A percentile compares a stretch with the other conserved stretches of the same genome.
These are phyloP conservation scores for Penicillium paneum DNA, from an alignment of 2,329 filamentous ascomycete genomes.

Conservation along the genomic window DNA sequence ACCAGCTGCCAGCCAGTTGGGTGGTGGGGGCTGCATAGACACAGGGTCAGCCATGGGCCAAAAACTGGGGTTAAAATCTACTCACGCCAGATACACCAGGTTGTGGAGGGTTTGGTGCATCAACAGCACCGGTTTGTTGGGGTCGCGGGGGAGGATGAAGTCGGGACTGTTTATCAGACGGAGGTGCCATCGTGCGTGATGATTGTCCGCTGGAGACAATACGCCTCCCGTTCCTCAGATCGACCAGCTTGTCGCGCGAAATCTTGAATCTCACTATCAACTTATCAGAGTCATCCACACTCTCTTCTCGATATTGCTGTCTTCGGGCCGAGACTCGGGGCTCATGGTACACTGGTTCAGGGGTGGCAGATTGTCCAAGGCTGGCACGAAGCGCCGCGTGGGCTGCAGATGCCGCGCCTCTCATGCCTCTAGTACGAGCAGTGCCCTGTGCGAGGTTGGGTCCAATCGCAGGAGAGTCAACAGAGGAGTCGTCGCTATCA, in stretches of 20 bases:
- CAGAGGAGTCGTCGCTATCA: constrained; percentile 82
- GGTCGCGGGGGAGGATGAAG: constrained; percentile 27
- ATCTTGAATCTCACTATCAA: constrained; percentile 74
- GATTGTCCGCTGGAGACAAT: constrained; percentile 50
- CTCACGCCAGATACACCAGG: constrained; percentile 45
- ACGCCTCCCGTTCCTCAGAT: constrained; percentile 20
- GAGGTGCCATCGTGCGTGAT: constrained; percentile 52
- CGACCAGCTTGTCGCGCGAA: constrained; percentile 61
- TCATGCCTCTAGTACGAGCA: constrained; percentile 80
- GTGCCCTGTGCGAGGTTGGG: constrained; percentile 67
- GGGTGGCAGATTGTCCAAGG: constrained; percentile 79
- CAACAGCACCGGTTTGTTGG: constrained; percentile 46
- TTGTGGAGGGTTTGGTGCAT: constrained; percentile 44
- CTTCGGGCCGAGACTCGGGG: constrained; percentile 63
- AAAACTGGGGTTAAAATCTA: constrained; percentile 27
- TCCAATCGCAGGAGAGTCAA: constrained; percentile 78
- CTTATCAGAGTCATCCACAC: constrained; percentile 65
- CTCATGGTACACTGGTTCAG: constrained; percentile 72
- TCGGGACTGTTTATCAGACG: constrained; percentile 33
- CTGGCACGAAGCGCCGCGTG: constrained; percentile 77
- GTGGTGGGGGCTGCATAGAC: constrained; percentile 67
- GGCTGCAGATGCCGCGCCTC: constrained; percentile 80
- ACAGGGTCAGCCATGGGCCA: constrained; percentile 17
- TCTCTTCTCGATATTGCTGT: constrained; percentile 73
- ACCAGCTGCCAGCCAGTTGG: constrained; percentile 76